These are phyloP conservation scores for Athelia psychrophila DNA, from an alignment of 1,284 basidiomycete genomes.

Conservation along the genomic window DNA sequence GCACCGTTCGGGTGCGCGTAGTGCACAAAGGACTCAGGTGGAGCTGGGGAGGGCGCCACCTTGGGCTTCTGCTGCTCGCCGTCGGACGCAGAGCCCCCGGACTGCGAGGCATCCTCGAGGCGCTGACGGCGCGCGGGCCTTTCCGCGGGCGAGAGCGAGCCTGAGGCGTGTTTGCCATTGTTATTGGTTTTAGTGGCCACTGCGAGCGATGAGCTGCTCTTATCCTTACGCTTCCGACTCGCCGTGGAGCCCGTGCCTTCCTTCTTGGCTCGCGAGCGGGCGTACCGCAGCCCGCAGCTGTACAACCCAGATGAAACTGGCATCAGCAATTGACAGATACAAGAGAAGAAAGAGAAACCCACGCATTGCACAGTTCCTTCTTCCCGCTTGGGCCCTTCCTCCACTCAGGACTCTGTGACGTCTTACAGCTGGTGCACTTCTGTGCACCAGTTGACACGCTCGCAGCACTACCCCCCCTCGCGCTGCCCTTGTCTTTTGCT, in stretches of 20 bases:
- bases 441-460: slow-evolving; percentile 73
- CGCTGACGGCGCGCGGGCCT: slow-evolving; percentile 33
- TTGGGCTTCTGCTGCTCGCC: slow-evolving; percentile 50
- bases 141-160: slow-evolving; percentile 34
- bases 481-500: slow-evolving; percentile 14
- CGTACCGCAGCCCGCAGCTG: slow-evolving; percentile 78
- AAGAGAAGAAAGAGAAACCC: slow-evolving; percentile 32
- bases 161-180: slow-evolving; percentile 27
- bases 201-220: slow-evolving; percentile 8
- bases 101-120: slow-evolving; percentile 50
- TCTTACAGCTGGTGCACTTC: slow-evolving; percentile 82
- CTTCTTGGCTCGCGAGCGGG: slow-evolving; percentile 80
- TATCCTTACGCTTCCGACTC: slow-evolving; percentile 43
- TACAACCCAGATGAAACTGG: slow-evolving; percentile 22
- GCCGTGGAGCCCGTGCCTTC: slow-evolving; percentile 50
- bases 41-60: slow-evolving; percentile 58
- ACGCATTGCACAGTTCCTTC: slow-evolving; percentile 95
- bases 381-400: slow-evolving; percentile 87
- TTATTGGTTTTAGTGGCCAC: slow-evolving; percentile 29
- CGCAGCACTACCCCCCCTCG: slow-evolving; percentile 24
- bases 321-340: slow-evolving; percentile 19
- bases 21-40: slow-evolving; percentile 53
- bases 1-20: slow-evolving; percentile 35
- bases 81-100: slow-evolving; percentile 47
- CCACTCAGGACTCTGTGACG: slow-evolving; percentile 90